Evolutionary conservation across 2,329 filamentous ascomycete species (phyloP), one percentile per base, ranked within the genome.

Genomic region (Chrysoporthe cubensis): DNA sequence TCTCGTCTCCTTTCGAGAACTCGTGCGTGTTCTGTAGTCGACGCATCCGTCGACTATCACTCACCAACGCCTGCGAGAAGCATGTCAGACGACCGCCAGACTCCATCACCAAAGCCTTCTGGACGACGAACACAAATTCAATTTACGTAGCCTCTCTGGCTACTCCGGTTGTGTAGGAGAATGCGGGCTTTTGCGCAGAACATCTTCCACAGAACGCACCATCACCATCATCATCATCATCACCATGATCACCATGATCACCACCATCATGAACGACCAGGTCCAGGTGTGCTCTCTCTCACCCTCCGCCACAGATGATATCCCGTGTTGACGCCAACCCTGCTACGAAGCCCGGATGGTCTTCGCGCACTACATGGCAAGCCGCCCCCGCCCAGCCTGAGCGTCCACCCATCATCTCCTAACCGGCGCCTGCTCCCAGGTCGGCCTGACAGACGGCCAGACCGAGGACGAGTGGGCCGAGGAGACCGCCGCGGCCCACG

Each of bases 401-500:
- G 9, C 8, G 5, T 14, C 48, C 4, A 52, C 7, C 9, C n/a
- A 26, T 26, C n/a, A 16, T 40, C 26, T 13, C 63, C 48, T n/a
- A 40, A 26, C 26, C 26, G 26, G 26, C 26, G 26, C n/a, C 26
- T 16, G 44, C 42, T 52, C 1, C 34, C 37, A 76, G 75, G 75
- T 78, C 63, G 78, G 78, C 63, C 71, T 80, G 48, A 76, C 77
- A 14, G 70, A 73, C 65, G 72, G 71, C 40, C 78, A 80, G 66
- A 66, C 71, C 0, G 64, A 65, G 16, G 68, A 73, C 37, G 74
- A 77, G 65, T 80, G 78, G 78, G 52, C 65, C 60, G 72, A 73
- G 16, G 78, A 81, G 65, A 76, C 80, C 62, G 60, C 60, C n/a
- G 70, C 74, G 14, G 79, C 79, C 18, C 71, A 78, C 64, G 69